Evolutionary conservation across 2,329 filamentous ascomycete species (phyloP).

Genomic region (Xylaria sp.): DNA sequence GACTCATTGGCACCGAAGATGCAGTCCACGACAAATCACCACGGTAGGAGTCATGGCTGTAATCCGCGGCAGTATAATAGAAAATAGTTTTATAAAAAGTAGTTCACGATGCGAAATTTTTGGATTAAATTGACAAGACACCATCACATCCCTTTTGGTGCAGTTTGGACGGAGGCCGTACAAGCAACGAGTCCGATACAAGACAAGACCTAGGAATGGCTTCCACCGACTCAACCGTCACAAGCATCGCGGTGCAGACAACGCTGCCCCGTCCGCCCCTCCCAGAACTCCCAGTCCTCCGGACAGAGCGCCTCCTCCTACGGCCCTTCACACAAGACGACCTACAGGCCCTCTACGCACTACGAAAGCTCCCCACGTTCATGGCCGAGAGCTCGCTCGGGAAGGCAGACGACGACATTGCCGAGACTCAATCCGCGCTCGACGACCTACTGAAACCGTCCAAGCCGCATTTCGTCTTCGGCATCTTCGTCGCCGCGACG

Average conservation of each 20-base stretch:
- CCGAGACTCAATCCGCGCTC: slow-evolving; percentile 41
- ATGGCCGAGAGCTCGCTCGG: slow-evolving; percentile 44
- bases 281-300: slow-evolving; percentile 36
- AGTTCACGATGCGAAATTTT: neutral
- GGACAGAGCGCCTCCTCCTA: slow-evolving; percentile 44
- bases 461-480: slow-evolving; percentile 32
- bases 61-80: neutral
- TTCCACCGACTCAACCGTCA: neutral
- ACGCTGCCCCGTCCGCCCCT: slow-evolving; percentile 44
- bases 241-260: slow-evolving; percentile 34
- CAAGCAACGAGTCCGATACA: neutral
- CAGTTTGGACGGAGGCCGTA: neutral
- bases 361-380: slow-evolving; percentile 42
- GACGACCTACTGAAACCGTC: slow-evolving; percentile 27
- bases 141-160: neutral
- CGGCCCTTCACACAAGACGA: slow-evolving; percentile 43
- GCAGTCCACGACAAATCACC: neutral
- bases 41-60: slow-evolving; percentile 33
- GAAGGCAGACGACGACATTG: slow-evolving; percentile 39
- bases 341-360: slow-evolving; percentile 35
- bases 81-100: slow-evolving; percentile 5
- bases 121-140: neutral
- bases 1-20: slow-evolving; percentile 26
- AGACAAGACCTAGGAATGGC: slow-evolving; percentile 7
- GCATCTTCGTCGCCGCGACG: slow-evolving; percentile 43